A percentile compares a stretch with the other conserved stretches of the same genome.
These are phyloP conservation scores for Penicillium sp. DNA, from an alignment of 2,329 filamentous ascomycete genomes.

Conservation along the genomic window DNA sequence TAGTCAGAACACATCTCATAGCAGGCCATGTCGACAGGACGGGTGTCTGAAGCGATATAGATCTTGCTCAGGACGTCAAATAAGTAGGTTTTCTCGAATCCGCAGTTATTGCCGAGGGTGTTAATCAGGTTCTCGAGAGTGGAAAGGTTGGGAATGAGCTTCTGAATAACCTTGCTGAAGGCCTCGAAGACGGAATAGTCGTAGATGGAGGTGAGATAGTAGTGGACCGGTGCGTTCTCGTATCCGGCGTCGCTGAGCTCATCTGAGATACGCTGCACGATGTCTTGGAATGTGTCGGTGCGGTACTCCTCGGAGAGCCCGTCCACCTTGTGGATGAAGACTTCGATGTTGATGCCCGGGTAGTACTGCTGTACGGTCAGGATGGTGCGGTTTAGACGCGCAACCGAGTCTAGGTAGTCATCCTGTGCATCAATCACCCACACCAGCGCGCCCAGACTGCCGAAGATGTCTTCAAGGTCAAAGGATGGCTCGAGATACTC, in stretches of 20 bases:
- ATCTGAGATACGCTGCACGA: conserved; percentile 92
- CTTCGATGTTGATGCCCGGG: conserved; percentile 91
- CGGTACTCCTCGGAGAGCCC: conserved; percentile 96
- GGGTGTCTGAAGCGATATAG: conserved; percentile 93
- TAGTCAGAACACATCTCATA: conserved; percentile 99
- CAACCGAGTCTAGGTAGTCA: conserved; percentile 89
- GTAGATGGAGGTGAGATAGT: conserved; percentile 96
- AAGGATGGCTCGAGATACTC: conserved; percentile 87
- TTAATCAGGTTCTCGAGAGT: conserved; percentile 92
- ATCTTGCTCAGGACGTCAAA: conserved; percentile 98
- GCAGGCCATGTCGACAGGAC: conserved; percentile 86
- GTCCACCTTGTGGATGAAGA: conserved; percentile 98
- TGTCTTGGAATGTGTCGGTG: conserved; percentile 91
- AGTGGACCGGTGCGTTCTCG: conserved; percentile 88
- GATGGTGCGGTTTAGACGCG: conserved; percentile 80
- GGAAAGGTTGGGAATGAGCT: conserved; percentile 86
- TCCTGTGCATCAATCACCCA: conserved; percentile 99
- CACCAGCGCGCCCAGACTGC: conserved; percentile 86
- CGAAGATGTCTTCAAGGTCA: conserved; percentile 89
- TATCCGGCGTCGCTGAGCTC: conserved; percentile 90
- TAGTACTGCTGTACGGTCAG: conserved; percentile 82
- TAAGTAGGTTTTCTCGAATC: conserved; percentile 95
- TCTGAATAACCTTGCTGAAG: conserved; percentile 97
- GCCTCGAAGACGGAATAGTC: conserved; percentile 98
- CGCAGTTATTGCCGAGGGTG: conserved; percentile 85